Conservation (phyloP, 2,329 filamentous ascomycete species). For the Kalaharituber pfeilii region DNA sequence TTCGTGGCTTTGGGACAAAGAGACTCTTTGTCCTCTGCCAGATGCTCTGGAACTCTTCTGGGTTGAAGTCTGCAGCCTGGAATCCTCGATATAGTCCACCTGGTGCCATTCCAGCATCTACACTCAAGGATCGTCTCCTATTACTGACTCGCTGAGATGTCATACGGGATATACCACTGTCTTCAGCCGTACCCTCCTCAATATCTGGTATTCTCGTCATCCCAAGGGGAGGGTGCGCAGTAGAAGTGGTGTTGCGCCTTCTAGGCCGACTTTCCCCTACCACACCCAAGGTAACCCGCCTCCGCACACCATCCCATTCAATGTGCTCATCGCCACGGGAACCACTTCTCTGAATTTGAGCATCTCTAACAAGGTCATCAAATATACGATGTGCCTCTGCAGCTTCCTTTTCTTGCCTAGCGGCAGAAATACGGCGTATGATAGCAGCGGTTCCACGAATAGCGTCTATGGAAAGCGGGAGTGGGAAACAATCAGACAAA, state of each 20-base stretch:
- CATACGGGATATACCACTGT: constrained; percentile 33
- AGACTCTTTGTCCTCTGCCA: constrained; percentile 18
- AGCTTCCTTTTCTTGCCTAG: constrained; percentile 59
- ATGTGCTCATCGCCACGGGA: constrained; percentile 44
- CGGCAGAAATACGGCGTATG: constrained; percentile 59
- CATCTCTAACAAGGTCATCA: constrained; percentile 58
- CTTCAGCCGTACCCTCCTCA: constrained; percentile 41
- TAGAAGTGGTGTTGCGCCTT: constrained; percentile 27
- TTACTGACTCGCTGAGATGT: constrained; percentile 41
- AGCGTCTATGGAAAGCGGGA: constrained; percentile 39
- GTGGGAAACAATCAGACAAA: background rate
- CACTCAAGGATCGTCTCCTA: constrained; percentile 18
- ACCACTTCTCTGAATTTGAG: constrained; percentile 38
- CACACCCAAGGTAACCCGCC: constrained; percentile 33
- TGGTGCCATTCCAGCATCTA: constrained; percentile 19
- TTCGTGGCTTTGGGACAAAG: constrained; percentile 30
- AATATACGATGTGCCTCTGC: constrained; percentile 62
- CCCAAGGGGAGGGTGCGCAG: constrained; percentile 56
- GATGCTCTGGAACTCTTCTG: constrained; percentile 12
- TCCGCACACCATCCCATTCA: constrained; percentile 81
- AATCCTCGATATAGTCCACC: constrained; percentile 35
- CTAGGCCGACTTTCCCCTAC: constrained; percentile 24
- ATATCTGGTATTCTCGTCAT: constrained; percentile 69
- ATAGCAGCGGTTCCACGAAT: constrained; percentile 84
- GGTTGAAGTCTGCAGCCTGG: constrained; percentile 21